Base-by-base conservation (phyloP, 2,329 filamentous ascomycete species). In the Colletotrichum kahawae region DNA sequence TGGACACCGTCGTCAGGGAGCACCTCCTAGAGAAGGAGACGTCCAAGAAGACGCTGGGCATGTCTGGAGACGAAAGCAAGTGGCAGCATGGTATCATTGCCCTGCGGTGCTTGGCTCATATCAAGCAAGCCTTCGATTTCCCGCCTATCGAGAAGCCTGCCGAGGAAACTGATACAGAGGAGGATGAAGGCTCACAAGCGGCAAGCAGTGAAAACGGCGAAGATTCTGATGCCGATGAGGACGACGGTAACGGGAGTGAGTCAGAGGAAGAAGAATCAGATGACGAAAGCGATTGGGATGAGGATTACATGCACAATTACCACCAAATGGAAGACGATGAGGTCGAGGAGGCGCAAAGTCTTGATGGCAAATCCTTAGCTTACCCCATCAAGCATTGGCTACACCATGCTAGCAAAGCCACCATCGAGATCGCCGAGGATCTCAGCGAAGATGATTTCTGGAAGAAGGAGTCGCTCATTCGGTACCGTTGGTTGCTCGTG, bases 321-420 rank as follows among this genome's bases (percentile, higher is more conserved):
- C 78, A 79, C 0, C 78, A 77, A 4, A 79, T 74, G 1, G 78
- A 79, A 2, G 64, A 78, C 29, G 71, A 79, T 1, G 78, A 80
- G 1, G 71, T 81, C 5, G 78, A 79, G 0, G 84, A 85, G 71
- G 82, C 81, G 0, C 77, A 80, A 9, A 71, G 78, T 4, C 73
- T 82, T 2, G 75, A 74, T 6, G 78, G 79, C 4, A 78, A 74
- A 16, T 83, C 80, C n/a, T 66, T 83, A 21, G 77, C 80, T 9
- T 87, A 87, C 24, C 81, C 84, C 6, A 81, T 86, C 6, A 86
- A 85, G 63, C 77, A 87, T 43, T 87, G 85, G 85, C 78, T 87
- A 4, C 79, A 82, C 7, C 85, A 87, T 66, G 85, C 84, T 3
- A 83, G 83, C 56, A 84, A 85, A 64, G 85, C 85, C 21, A 87